These are phyloP conservation scores for Neoascochyta sp. DNA, from an alignment of 2,329 filamentous ascomycete species.

Conservation along the genomic window DNA sequence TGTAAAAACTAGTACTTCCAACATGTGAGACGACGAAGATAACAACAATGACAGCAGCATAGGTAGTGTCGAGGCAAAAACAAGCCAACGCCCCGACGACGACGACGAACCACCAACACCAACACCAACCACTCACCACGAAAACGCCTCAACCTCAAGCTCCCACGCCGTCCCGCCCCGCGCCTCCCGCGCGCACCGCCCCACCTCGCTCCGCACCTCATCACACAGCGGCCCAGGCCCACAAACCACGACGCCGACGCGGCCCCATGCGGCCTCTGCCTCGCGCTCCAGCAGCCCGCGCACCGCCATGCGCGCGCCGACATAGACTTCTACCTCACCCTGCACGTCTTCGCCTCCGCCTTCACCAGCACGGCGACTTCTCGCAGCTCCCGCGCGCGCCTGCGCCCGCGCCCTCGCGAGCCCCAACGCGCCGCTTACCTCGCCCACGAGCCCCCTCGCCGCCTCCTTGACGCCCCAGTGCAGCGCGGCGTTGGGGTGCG, in stretches of 20 bases:
- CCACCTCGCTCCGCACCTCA: constrained; percentile 33
- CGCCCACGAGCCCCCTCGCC: constrained; percentile 25
- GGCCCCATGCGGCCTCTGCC: constrained; percentile 31
- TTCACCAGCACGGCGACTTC: no score
- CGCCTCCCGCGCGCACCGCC: constrained; percentile 2
- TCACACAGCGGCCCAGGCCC: constrained; percentile 44
- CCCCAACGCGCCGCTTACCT: constrained; percentile 24
- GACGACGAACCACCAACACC: neutral
- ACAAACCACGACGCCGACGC: constrained; percentile 42
- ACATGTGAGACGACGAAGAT: no score
- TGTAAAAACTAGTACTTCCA: no score
- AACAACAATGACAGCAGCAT: no score
- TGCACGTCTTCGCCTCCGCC: no score
- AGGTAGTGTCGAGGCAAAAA: neutral
- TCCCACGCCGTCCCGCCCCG: constrained; percentile 13
- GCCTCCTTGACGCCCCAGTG: constrained; percentile 38
- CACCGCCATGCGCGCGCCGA: constrained; percentile 39
- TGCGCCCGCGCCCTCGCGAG: no score
- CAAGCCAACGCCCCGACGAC: neutral
- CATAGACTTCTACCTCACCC: constrained; percentile 31
- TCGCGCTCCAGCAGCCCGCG: constrained; percentile 33
- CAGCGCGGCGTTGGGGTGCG: constrained; percentile 42
- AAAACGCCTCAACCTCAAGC: constrained; percentile 26
- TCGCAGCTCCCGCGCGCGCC: no score
- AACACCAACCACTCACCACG: constrained; percentile 21